These are phyloP conservation scores for Neofusicoccum umdonicola DNA, from an alignment of 2,329 filamentous ascomycete genomes.

Conservation along the genomic window DNA sequence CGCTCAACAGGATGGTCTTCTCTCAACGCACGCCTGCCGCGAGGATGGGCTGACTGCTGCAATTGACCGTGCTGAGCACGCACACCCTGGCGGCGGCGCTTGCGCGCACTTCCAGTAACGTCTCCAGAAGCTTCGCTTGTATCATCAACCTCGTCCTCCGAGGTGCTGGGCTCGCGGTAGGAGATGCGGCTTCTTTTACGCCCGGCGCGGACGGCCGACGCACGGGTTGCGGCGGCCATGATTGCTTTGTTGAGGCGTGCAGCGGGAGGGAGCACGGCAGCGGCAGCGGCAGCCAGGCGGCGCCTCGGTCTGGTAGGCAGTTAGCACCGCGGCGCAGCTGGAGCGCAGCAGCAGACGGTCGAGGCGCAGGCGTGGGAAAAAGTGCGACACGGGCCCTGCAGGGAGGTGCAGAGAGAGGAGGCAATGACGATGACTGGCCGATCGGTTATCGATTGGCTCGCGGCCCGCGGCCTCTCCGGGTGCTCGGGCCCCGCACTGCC, in stretches of 20 bases:
- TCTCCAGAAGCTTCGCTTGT: background rate
- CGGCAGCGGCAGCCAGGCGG: background rate
- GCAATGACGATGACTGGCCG: slow-evolving; percentile 7
- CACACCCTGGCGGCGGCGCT: background rate
- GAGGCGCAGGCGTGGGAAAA: background rate
- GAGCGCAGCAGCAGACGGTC: background rate
- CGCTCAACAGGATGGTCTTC: slow-evolving; percentile 24
- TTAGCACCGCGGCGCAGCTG: background rate
- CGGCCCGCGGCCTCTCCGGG: background rate
- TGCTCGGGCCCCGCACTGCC: background rate
- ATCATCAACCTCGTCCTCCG: slow-evolving; percentile 26
- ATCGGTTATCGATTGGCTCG: slow-evolving; percentile 5
- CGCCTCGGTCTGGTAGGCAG: background rate
- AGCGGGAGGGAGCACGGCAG: background rate
- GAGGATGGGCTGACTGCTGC: background rate
- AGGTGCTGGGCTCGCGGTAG: slow-evolving; percentile 37
- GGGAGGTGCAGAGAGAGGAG: slow-evolving; percentile 3
- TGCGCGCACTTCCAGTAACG: background rate
- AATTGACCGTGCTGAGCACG: background rate
- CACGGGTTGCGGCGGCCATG: slow-evolving; percentile 13
- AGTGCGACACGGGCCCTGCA: background rate
- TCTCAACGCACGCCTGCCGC: slow-evolving; percentile 26
- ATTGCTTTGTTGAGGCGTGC: background rate
- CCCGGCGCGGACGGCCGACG: slow-evolving; percentile 24
- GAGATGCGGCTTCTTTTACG: slow-evolving; percentile 36